A percentile compares a stretch with the other conserved stretches of the same genome.
Evolutionary conservation across 2,329 filamentous ascomycete genomes (phyloP).

Genomic region (Herpomyces periplanetae): DNA sequence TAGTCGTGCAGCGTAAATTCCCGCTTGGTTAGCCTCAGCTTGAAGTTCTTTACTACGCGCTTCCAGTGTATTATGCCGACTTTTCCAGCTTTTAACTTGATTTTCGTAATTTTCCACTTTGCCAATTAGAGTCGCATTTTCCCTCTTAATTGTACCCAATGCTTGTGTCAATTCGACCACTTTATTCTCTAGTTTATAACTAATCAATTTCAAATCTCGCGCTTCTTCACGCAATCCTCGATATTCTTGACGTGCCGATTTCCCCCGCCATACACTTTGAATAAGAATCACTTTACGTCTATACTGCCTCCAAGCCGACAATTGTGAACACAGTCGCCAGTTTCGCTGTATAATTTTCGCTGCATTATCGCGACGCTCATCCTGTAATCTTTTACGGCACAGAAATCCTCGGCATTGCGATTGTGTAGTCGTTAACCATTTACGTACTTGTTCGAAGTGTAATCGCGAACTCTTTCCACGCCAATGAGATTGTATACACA

Average conservation of each 20-base stretch:
- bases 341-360: conserved; percentile 58
- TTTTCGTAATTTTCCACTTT: conserved; percentile 86
- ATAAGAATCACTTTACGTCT: conserved; percentile 57
- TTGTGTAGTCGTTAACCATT: conserved; percentile 55
- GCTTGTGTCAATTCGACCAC: conserved; percentile 89
- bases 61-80: conserved; percentile 57
- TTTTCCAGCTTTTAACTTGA: conserved; percentile 87
- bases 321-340: conserved; percentile 42
- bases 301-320: conserved; percentile 51
- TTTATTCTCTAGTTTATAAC: conserved; percentile 98
- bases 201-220: conserved; percentile 92
- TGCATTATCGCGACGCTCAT: conserved; percentile 68
- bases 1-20: conserved; percentile 63
- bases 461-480: conserved; percentile 63
- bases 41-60: conserved; percentile 70
- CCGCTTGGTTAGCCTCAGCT: conserved; percentile 81
- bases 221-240: conserved; percentile 77
- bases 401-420: conserved; percentile 69
- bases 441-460: conserved; percentile 32
- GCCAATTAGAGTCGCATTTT: conserved; percentile 56
- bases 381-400: conserved; percentile 58
- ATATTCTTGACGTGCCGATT: conserved; percentile 36
- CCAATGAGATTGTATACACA: conserved; percentile 81
- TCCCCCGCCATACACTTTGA: conserved; percentile 74
- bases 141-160: conserved; percentile 55